Evolutionary conservation across 768 basidiomycete species (phyloP).

Genomic region (Suillus bovinus): DNA sequence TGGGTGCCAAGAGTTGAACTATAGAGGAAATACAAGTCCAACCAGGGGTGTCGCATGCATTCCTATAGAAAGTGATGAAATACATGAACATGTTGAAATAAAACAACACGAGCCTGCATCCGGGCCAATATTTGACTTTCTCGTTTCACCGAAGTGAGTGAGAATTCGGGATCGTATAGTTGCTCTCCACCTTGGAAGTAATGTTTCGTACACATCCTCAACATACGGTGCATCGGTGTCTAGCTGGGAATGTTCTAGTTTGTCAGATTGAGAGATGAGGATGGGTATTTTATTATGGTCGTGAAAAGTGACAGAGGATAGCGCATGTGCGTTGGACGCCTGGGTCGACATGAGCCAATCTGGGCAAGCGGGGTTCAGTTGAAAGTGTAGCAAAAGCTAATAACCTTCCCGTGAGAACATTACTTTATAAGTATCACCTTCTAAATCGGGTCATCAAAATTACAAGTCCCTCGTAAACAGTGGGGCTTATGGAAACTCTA

Average conservation of each 20-base stretch:
- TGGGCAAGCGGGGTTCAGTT: neutral
- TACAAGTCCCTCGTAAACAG: too few relatives aligned
- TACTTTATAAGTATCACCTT: neutral
- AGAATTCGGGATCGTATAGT: constrained; percentile 56
- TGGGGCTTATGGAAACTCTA: too few relatives aligned
- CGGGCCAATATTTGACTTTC: constrained; percentile 64
- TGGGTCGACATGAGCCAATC: neutral
- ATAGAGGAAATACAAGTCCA: constrained; percentile 84
- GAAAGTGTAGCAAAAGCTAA: neutral
- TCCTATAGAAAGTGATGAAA: constrained; percentile 34
- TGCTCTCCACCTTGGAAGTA: constrained; percentile 66
- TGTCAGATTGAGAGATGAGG: neutral
- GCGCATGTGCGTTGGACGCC: neutral
- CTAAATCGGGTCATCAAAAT: neutral
- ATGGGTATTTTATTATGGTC: neutral
- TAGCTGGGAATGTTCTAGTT: neutral
- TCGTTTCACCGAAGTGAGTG: constrained; percentile 51
- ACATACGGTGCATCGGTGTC: neutral
- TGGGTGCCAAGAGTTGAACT: constrained; percentile 81
- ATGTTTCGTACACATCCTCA: constrained; percentile 63
- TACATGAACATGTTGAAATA: constrained; percentile 7
- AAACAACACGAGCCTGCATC: constrained; percentile 61
- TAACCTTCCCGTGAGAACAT: neutral
- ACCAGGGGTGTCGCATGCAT: constrained; percentile 58
- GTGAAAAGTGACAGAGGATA: neutral